Conservation (phyloP, 371 early-diverging fungal species). For the Lichtheimia corymbifera region DNA sequence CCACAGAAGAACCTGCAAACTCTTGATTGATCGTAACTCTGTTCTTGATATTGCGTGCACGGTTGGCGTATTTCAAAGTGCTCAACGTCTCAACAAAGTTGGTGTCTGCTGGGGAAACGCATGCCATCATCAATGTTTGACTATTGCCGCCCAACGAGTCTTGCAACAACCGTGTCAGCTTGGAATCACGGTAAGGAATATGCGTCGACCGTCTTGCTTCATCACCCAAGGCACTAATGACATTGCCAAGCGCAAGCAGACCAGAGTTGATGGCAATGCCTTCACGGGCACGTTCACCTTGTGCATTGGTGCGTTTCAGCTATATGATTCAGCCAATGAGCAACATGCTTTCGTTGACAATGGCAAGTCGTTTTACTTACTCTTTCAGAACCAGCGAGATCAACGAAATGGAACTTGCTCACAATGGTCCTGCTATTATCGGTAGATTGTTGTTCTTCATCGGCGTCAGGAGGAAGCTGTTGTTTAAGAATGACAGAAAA, state of each 20-base stretch:
- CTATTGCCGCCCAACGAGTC: constrained; percentile 90
- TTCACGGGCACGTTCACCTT: constrained; percentile 94
- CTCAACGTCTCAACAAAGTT: constrained; percentile 88
- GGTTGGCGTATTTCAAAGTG: constrained; percentile 89
- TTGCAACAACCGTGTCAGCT: constrained; percentile 93
- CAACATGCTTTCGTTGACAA: background rate
- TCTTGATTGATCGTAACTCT: constrained; percentile 54
- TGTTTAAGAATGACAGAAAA: constrained; percentile 85
- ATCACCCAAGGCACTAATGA: constrained; percentile 96
- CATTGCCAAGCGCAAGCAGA: constrained; percentile 96
- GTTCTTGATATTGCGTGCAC: constrained; percentile 86
- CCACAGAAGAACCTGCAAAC: constrained; percentile 50
- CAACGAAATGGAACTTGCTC: constrained; percentile 94
- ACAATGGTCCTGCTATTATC: constrained; percentile 29
- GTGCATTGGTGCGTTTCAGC: constrained; percentile 53
- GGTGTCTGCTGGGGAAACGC: constrained; percentile 78
- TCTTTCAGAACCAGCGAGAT: constrained; percentile 84
- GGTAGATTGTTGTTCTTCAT: constrained; percentile 2
- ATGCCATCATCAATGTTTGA: constrained; percentile 90
- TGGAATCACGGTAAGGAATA: constrained; percentile 95
- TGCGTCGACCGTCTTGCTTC: constrained; percentile 65
- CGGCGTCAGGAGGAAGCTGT: constrained; percentile 11
- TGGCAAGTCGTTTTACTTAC: constrained; percentile 16
- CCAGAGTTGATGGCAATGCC: constrained; percentile 98
- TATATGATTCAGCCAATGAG: constrained; percentile 58